Conservation (phyloP, 2,329 filamentous ascomycete species). For the Epichloe aotearoae region DNA sequence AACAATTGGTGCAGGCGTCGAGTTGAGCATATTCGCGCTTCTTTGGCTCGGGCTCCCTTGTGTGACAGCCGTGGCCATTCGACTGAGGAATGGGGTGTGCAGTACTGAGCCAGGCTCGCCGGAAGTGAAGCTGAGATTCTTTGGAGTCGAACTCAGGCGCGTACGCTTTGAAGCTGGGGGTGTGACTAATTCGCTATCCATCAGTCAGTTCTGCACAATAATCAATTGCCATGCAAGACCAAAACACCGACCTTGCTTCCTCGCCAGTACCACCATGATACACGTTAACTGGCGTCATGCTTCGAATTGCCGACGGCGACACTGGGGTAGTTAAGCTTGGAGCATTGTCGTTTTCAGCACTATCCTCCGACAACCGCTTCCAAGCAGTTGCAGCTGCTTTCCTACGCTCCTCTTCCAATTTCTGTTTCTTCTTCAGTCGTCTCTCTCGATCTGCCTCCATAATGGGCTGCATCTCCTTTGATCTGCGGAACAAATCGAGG, state of each 20-base stretch:
- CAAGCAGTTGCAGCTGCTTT: conserved; percentile 5
- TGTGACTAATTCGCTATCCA: conserved; percentile 19
- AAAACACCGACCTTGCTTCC: background rate
- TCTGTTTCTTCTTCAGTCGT: conserved; percentile 14
- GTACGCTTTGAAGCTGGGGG: conserved; percentile 27
- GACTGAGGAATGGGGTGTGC: conserved; percentile 8
- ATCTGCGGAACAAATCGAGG: conserved; percentile 36
- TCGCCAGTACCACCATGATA: background rate
- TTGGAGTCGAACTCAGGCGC: conserved; percentile 12
- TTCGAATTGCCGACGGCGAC: background rate
- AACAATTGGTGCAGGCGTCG: conserved; percentile 11
- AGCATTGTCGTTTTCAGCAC: conserved; percentile 6
- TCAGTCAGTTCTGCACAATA: background rate
- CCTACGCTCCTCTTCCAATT: conserved; percentile 10
- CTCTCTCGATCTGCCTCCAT: conserved; percentile 28
- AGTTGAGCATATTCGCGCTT: background rate
- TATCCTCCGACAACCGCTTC: conserved; percentile 13
- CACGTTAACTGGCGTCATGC: background rate
- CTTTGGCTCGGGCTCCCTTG: background rate
- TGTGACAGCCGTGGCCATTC: background rate
- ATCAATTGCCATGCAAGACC: background rate
- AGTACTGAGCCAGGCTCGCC: conserved; percentile 8
- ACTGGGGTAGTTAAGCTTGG: background rate
- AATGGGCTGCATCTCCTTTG: conserved; percentile 34
- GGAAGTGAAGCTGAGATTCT: conserved; percentile 4